Conservation (phyloP, 768 basidiomycete species). For the Cystobasidium tubakii region DNA sequence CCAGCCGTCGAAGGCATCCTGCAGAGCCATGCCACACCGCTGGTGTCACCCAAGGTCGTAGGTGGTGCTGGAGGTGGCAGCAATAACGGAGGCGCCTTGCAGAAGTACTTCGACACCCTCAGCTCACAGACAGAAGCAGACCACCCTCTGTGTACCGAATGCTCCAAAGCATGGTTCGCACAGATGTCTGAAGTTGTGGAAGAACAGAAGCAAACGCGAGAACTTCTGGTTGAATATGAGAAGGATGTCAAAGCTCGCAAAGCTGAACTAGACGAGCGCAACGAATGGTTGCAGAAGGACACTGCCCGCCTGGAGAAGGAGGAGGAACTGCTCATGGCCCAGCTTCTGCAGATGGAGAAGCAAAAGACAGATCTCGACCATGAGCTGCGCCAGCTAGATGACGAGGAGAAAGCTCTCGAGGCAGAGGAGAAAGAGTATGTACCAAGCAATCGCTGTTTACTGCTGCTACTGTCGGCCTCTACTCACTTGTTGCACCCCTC, state of each 20-base stretch:
- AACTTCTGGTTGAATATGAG: constrained; percentile 88
- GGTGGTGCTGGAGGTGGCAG: constrained; percentile 51
- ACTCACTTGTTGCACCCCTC: neutral
- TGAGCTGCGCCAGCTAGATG: constrained; percentile 68
- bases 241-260: constrained; percentile 62
- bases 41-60: constrained; percentile 35
- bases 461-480: neutral
- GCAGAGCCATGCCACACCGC: constrained; percentile 18
- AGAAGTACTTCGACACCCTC: constrained; percentile 67
- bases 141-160: constrained; percentile 82
- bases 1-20: constrained; percentile 33
- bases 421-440: constrained; percentile 71
- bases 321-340: neutral
- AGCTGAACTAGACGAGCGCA: constrained; percentile 44
- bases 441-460: constrained; percentile 49
- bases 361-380: constrained; percentile 53
- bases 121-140: constrained; percentile 63
- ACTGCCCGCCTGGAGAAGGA: constrained; percentile 57
- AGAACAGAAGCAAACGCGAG: constrained; percentile 82
- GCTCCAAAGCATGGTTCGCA: constrained; percentile 71
- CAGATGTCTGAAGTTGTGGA: constrained; percentile 74
- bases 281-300: constrained; percentile 64
- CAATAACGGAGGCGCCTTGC: constrained; percentile 62
- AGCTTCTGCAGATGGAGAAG: constrained; percentile 38
- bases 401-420: constrained; percentile 65